Conservation (phyloP, 495 filamentous ascomycete genomes). For the Penicillium paxilli region DNA sequence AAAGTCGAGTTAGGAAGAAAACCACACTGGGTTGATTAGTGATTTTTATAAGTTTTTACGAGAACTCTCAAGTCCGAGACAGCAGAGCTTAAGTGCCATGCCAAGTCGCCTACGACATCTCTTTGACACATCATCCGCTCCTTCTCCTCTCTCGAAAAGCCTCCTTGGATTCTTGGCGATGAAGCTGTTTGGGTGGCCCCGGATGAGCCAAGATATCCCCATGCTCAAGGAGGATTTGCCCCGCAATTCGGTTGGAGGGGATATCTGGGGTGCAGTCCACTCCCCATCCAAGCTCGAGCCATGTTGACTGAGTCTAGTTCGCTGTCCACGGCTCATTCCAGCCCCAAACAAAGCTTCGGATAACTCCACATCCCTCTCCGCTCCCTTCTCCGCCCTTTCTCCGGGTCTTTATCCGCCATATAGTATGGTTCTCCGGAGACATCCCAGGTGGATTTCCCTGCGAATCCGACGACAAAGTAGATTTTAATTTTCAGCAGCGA, state of each 20-base stretch:
- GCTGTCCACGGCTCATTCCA: not conserved
- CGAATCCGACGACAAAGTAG: no score
- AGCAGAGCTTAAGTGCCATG: not conserved
- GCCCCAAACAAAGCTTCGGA: not conserved
- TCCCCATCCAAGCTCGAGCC: not conserved
- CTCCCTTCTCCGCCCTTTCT: not conserved
- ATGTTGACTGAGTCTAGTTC: not conserved
- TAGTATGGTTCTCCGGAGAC: not conserved
- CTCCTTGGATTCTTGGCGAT: not conserved
- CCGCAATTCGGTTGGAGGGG: conserved; percentile 1
- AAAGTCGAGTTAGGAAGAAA: not conserved
- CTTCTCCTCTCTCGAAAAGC: not conserved
- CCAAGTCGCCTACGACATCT: not conserved
- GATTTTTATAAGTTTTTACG: not conserved
- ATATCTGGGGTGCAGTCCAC: not conserved
- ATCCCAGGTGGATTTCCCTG: no score
- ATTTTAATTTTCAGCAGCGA: no score
- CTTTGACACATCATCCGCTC: not conserved
- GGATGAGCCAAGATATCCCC: not conserved
- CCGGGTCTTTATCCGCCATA: not conserved
- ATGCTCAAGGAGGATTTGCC: not conserved
- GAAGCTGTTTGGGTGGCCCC: not conserved
- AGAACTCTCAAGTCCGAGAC: not conserved
- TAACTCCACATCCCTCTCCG: not conserved
- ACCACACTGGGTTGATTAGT: not conserved